phyloP scores from a whole-genome alignment of 2,329 filamentous ascomycete genomes.

The Sordariomycetes sp. region DNA sequence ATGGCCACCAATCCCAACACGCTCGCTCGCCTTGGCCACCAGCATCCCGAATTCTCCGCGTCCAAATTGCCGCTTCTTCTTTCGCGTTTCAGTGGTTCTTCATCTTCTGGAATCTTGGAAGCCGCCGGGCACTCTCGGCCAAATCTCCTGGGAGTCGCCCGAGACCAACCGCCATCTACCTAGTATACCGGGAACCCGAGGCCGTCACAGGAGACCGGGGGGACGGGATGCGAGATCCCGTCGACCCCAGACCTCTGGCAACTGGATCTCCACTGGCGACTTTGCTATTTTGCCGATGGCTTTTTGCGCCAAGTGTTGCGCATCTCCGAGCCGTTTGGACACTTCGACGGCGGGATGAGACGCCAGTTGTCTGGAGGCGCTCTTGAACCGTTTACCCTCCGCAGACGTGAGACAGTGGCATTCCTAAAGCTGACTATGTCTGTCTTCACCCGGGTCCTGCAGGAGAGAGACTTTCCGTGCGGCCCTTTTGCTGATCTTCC shows the following conservation, averaged over 20 bases:
- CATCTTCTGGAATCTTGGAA: neutral
- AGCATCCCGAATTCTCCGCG: neutral
- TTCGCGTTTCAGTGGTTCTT: neutral
- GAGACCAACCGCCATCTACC: neutral
- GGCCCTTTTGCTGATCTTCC: neutral
- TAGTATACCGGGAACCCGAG: neutral
- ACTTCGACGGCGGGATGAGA: neutral
- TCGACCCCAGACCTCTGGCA: neutral
- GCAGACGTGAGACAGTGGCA: neutral
- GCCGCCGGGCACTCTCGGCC: neutral
- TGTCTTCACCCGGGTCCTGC: neutral
- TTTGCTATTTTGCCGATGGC: neutral
- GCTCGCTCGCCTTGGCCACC: neutral
- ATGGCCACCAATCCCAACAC: neutral
- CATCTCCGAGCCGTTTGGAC: neutral
- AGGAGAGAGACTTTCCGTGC: neutral
- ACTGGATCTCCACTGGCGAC: neutral
- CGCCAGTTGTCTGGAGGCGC: neutral
- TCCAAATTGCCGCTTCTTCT: neutral
- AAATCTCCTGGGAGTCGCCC: conserved; percentile 1
- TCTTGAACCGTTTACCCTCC: neutral
- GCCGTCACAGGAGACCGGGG: neutral
- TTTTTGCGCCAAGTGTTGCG: neutral
- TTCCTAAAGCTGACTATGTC: neutral
- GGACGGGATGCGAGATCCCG: neutral